Evolutionary conservation across 2,329 filamentous ascomycete species (phyloP).

Genomic region (Clarireedia paspali): DNA sequence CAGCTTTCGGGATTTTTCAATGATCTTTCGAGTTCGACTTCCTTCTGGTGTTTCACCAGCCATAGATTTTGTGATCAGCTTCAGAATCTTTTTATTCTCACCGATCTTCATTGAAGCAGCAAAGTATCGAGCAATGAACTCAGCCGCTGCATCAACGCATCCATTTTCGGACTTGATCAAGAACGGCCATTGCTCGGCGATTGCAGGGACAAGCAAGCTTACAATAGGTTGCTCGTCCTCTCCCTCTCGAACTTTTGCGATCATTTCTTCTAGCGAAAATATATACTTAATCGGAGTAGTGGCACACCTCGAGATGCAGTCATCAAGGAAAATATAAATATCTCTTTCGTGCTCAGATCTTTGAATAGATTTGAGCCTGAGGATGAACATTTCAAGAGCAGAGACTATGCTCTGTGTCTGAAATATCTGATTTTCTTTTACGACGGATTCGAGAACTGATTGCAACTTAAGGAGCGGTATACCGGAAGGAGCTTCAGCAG

Average conservation of each 20-base stretch:
- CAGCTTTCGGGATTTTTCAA: conserved; percentile 21
- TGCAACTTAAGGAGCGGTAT: conserved; percentile 44
- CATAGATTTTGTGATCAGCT: conserved; percentile 37
- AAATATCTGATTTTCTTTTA: conserved; percentile 60
- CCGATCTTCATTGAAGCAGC: conserved; percentile 44
- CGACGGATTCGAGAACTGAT: conserved; percentile 51
- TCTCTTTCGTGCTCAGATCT: conserved; percentile 31
- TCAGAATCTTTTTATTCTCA: conserved; percentile 41
- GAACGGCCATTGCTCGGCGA: conserved; percentile 75
- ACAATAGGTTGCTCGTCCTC: conserved; percentile 32
- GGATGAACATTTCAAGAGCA: conserved; percentile 41
- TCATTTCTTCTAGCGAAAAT: conserved; percentile 53
- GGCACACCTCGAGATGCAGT: conserved; percentile 69
- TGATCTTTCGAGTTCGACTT: conserved; percentile 27
- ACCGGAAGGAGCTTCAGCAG: conserved; percentile 40
- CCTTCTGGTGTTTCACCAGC: conserved; percentile 31
- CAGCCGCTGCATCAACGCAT: conserved; percentile 40
- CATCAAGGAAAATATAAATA: conserved; percentile 70
- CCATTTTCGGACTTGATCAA: conserved; percentile 43
- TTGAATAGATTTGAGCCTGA: conserved; percentile 28
- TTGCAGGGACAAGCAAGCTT: conserved; percentile 60
- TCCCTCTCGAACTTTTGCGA: conserved; percentile 31
- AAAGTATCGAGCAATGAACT: conserved; percentile 52
- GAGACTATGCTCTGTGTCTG: conserved; percentile 36
- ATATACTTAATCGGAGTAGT: conserved; percentile 78